These are phyloP conservation scores for Tolypocladium tundrense DNA, from an alignment of 2,329 filamentous ascomycete genomes.

Conservation along the genomic window DNA sequence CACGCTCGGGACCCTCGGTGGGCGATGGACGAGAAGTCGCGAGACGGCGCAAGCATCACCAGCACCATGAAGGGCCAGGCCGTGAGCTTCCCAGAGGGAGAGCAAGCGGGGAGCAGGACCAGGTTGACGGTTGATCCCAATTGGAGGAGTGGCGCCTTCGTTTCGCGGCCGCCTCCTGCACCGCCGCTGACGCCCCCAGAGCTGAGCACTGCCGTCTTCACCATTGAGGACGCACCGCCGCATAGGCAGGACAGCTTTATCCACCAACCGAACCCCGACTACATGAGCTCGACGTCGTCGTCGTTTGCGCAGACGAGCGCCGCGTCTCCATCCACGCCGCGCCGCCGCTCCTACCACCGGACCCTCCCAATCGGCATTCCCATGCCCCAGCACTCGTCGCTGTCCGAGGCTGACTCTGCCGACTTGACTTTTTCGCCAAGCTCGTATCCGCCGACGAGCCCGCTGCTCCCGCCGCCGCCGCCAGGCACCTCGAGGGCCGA, in stretches of 20 bases:
- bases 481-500: constrained; percentile 12
- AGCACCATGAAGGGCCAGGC: constrained; percentile 1
- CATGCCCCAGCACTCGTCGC: constrained; percentile 11
- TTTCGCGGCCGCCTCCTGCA: constrained; percentile 31
- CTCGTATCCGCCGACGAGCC: constrained; percentile 39
- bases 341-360: constrained; percentile 32
- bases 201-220: constrained; percentile 30
- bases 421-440: constrained; percentile 30
- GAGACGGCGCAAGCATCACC: background rate
- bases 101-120: constrained; percentile 3
- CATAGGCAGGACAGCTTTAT: constrained; percentile 26
- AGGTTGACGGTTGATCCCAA: constrained; percentile 14
- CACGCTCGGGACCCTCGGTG: constrained; percentile 8
- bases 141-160: constrained; percentile 15
- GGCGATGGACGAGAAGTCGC: constrained; percentile 17
- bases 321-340: constrained; percentile 21
- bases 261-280: constrained; percentile 40
- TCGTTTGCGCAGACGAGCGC: constrained; percentile 15
- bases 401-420: constrained; percentile 12
- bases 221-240: constrained; percentile 25
- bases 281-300: constrained; percentile 26
- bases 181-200: constrained; percentile 39
- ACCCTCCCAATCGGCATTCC: constrained; percentile 25
- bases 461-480: constrained; percentile 37
- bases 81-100: constrained; percentile 5